Conservation (phyloP, 306 rosid genomes). For the Gleditsia sinensis region DNA sequence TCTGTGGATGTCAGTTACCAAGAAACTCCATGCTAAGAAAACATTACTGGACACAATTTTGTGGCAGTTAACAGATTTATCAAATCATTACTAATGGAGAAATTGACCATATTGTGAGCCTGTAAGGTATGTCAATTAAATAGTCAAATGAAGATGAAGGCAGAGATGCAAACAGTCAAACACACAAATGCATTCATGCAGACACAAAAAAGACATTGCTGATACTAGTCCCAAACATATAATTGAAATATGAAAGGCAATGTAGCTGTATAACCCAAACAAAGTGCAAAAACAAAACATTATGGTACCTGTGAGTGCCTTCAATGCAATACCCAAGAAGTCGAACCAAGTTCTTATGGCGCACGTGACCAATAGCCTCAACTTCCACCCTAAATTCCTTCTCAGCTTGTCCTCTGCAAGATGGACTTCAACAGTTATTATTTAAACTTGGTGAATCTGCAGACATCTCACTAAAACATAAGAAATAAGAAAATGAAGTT, state of each 20-base stretch:
- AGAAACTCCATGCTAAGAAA: conserved; percentile 6
- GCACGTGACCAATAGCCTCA: conserved; percentile 89
- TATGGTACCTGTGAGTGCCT: conserved; percentile 75
- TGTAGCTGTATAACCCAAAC: background rate
- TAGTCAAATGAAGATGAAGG: conserved; percentile 13
- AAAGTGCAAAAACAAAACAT: background rate
- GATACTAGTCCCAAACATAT: background rate
- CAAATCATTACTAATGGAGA: background rate
- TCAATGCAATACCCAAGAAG: conserved; percentile 83
- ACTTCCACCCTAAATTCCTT: conserved; percentile 79
- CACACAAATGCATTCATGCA: background rate
- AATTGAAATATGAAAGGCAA: background rate
- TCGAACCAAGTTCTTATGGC: conserved; percentile 87
- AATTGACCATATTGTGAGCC: background rate
- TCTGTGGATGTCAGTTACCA: background rate
- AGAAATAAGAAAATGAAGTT: background rate
- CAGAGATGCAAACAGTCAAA: background rate
- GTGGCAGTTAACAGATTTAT: conserved; percentile 11
- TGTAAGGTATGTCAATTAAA: background rate
- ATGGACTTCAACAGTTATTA: conserved; percentile 15
- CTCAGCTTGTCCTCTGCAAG: conserved; percentile 84
- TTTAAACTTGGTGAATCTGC: background rate
- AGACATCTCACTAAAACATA: background rate
- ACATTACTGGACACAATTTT: background rate
- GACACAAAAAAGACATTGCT: background rate